Percentiles rank a stretch among this genome's conserved stretches.
Evolutionary conservation across 306 rosid species (phyloP).

Genomic region (Mucuna pruriens): DNA sequence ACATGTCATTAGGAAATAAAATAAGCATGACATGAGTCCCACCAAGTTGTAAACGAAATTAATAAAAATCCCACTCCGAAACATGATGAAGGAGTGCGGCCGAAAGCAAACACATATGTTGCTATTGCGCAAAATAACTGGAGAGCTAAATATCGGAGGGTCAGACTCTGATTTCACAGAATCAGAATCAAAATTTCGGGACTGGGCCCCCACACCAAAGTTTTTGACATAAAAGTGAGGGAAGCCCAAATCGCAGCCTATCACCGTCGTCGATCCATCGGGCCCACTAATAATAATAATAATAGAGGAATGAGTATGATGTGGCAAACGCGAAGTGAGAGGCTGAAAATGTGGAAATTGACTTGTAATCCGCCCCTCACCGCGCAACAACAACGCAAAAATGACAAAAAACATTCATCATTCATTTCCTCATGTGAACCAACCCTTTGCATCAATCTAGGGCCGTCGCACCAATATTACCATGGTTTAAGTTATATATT

Average conservation of each 20-base stretch:
- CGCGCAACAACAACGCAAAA: no score
- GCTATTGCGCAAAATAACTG: conserved; percentile 37
- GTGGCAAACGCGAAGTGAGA: neutral
- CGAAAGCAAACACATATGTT: conserved; percentile 39
- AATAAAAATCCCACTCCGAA: conserved; percentile 5
- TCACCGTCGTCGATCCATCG: neutral
- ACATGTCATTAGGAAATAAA: no score
- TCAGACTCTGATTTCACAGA: conserved; percentile 28
- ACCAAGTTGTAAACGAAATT: neutral
- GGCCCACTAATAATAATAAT: conserved; percentile 32
- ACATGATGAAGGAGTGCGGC: conserved; percentile 18
- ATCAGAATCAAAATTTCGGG: conserved; percentile 30
- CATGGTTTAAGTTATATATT: no score
- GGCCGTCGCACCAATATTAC: no score
- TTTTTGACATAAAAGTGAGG: neutral
- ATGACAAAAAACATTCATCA: neutral
- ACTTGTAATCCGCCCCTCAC: conserved; percentile 17
- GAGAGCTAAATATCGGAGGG: conserved; percentile 23
- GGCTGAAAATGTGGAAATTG: conserved; percentile 36
- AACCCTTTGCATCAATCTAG: conserved; percentile 33
- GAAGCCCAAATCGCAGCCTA: conserved; percentile 34
- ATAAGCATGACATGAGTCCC: no score
- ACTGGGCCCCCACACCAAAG: conserved; percentile 14
- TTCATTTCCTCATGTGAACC: neutral
- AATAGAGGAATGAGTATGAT: neutral